Evolutionary conservation across 192 early-diverging fungal species (phyloP), one percentile per base, ranked within the genome.

Genomic region (Coemansia sp.): DNA sequence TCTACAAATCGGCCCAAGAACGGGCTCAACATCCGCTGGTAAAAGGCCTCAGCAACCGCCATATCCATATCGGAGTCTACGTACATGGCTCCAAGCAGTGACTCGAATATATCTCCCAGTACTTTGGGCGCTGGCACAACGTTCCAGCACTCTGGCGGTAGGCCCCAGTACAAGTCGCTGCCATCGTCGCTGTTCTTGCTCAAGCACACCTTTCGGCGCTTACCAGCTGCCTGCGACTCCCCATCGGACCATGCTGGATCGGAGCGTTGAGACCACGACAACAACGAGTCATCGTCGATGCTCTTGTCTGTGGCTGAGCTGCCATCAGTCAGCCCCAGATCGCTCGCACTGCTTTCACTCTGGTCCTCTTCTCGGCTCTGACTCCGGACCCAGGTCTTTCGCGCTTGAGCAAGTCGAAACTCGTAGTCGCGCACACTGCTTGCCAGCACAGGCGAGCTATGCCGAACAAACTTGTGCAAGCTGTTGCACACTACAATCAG

Each of bases 61-160:
- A 87, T 63, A 66, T 91, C 75, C 76, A 93, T 94, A 1, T 86
- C 87, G 41, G 89, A 88, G 75, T 98, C 96, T 18, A 96, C 87
- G 72, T 92, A 93, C 6, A 96, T 79, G 7, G 96, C 95, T 3
- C 96, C 96, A 13, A 95, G 43, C 43, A 96, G 86, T 43, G 92
- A 91, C 77, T 98, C 96, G n/a, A 96, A 86, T 1, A 96, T 73
- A 82, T 98, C 96, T 7, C 91, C 91, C 49, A 94, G 72, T 0
- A 93, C 91, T 67, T 98, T 98, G 24, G 96, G 96, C n/a, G 95
- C 88, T 11, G 85, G 82, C n/a, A 93, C 70, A 38, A 90, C 78
- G 42, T 86, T 83, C 95, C 95, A 95, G 68, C 91, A 96, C 63
- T 94, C 91, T 11, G 73, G 88, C 67, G 77, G 84, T 67, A 72